Evolutionary conservation across 2,329 filamentous ascomycete species (phyloP), one percentile per base, ranked within the genome.

Genomic region (Sarocladium brachiariae): DNA sequence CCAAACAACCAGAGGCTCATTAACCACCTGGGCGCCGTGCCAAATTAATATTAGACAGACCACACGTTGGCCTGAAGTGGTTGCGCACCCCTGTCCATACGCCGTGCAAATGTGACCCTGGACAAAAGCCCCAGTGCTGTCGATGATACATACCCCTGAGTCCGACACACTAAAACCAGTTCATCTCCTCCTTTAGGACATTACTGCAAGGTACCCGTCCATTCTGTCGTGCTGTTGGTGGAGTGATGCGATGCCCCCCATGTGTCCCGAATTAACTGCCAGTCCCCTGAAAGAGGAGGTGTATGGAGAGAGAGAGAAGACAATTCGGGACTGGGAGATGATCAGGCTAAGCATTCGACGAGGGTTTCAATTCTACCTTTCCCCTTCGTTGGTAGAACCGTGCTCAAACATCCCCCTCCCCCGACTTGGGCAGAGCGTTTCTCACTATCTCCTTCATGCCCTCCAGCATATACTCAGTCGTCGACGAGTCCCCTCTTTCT

Each of bases 31-130:
- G n/a, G n/a, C n/a, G n/a, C n/a, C n/a, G n/a, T 33, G 25, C 43
- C 43, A 47, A 33, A 47, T 47, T 47, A 47, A 47, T 25, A 47
- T 47, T 47, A 47, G 43, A 47, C 43, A 33, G 25, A 47, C 43
- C 43, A 47, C 25, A 21, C 24, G 8, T 19, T 30, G 39, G 8
- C 24, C 21, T 30, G 39, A 45, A 47, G n/a, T 47, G 43, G 43
- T 23, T 47, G 43, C 43, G 3, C 9, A 47, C 43, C 43, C 43
- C 43, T 47, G 43, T 33, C 25, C 25, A 27, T 25, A 8, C 11
- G 43, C 25, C 5, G 11, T 33, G 25, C 25, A 19, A 5, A 10
- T 19, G 37, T 24, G 19, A 13, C 43, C 43, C 43, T 47, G 31
- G 43, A 25, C 43, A 33, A n/a, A n/a, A n/a, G 43, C 7, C 43